These are phyloP conservation scores for Sugiyamaella novakii DNA, from an alignment of 1,139 yeast species.

Conservation along the genomic window DNA sequence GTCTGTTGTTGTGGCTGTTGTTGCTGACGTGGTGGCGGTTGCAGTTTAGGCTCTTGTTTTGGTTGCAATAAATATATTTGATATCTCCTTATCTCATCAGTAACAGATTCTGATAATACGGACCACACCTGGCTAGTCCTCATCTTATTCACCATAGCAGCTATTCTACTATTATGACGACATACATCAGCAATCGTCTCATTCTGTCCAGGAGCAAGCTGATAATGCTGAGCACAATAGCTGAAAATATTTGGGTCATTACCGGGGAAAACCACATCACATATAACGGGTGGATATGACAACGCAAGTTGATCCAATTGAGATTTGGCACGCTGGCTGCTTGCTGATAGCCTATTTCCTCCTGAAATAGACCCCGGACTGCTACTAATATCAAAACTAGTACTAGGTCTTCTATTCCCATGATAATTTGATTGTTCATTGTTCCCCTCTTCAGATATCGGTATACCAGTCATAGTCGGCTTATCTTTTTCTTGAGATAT, in stretches of 20 bases:
- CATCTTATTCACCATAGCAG: slow-evolving; percentile 54
- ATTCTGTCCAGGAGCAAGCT: slow-evolving; percentile 48
- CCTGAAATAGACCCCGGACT: slow-evolving; percentile 15
- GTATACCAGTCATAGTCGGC: slow-evolving; percentile 6
- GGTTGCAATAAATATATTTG: neutral
- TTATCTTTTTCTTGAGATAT: slow-evolving; percentile 51
- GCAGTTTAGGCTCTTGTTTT: neutral
- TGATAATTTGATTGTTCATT: neutral
- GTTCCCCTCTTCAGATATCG: slow-evolving; percentile 1
- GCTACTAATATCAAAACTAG: slow-evolving; percentile 2
- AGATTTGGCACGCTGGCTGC: slow-evolving; percentile 11
- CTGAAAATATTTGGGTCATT: slow-evolving; percentile 35
- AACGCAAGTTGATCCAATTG: slow-evolving; percentile 9
- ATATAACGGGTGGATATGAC: slow-evolving; percentile 11
- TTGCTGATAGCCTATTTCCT: slow-evolving; percentile 10
- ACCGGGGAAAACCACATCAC: slow-evolving; percentile 38
- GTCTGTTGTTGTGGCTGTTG: neutral
- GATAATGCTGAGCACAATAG: slow-evolving; percentile 40
- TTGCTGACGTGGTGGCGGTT: neutral
- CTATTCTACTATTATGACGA: slow-evolving; percentile 59
- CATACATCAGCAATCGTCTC: slow-evolving; percentile 57
- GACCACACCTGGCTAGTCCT: slow-evolving; percentile 73
- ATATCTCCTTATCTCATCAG: slow-evolving; percentile 46
- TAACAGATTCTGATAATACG: slow-evolving; percentile 58
- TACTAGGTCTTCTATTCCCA: slow-evolving; percentile 10